Conservation (phyloP, 2,329 filamentous ascomycete genomes). For the Clarireedia homoeocarpa region DNA sequence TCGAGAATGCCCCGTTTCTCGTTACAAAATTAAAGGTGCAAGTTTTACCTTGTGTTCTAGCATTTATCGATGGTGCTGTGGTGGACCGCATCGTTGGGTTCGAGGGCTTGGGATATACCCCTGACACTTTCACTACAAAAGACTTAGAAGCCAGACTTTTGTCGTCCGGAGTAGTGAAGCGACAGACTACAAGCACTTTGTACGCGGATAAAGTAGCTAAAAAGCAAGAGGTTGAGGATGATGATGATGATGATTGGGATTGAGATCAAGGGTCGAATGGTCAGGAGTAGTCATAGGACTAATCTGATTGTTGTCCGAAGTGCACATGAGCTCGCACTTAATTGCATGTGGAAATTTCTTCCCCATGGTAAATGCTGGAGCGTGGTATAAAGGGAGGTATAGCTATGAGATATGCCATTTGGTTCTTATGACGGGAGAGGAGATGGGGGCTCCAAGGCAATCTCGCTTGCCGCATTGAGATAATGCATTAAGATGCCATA, state of each 20-base stretch:
- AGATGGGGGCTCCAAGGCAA: not conserved
- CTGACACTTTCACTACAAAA: conserved; percentile 44
- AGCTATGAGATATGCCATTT: no score
- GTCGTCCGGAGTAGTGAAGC: conserved; percentile 40
- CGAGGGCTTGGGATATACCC: conserved; percentile 45
- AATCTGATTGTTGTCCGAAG: not conserved
- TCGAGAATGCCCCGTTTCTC: conserved; percentile 51
- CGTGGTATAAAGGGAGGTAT: not conserved
- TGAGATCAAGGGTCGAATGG: conserved; percentile 13
- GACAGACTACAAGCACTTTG: conserved; percentile 43
- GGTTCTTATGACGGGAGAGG: no score
- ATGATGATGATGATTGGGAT: conserved; percentile 43
- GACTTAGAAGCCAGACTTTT: conserved; percentile 47
- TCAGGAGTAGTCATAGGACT: not conserved
- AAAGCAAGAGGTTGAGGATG: conserved; percentile 31
- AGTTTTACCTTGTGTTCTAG: conserved; percentile 50
- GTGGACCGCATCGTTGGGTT: conserved; percentile 51
- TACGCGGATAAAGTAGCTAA: conserved; percentile 29
- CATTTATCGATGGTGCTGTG: conserved; percentile 46
- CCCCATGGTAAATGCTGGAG: not conserved
- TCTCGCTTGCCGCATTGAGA: not conserved
- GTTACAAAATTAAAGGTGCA: conserved; percentile 49
- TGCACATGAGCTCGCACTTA: not conserved
- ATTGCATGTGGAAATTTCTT: not conserved
- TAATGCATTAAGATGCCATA: not conserved